Base-by-base conservation (phyloP, 805 yeast species). In the Yarrowia yakushimensis region DNA sequence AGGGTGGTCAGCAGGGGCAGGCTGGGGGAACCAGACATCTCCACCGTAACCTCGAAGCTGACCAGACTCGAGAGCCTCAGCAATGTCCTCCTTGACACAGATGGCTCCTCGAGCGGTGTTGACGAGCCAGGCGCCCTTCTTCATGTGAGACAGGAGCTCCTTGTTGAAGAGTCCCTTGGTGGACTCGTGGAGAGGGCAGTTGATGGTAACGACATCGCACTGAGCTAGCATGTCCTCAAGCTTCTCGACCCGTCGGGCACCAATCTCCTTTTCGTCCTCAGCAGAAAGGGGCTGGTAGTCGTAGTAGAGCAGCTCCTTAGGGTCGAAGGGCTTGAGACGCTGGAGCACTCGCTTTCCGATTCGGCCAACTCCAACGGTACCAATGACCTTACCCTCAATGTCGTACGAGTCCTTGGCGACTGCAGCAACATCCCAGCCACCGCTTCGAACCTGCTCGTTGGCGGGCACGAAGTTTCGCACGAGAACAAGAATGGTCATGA, bases 21-120 rank as follows among this genome's bases (percentile, higher is more conserved):
- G 59, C 59, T 52, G 59, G 33, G 59, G 59, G 59, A 52, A 52
- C 59, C 59, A 84, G 15, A 84, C 88, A 65, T 84, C 88, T 3
- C 83, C 72, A 2, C 86, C 88, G 60, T 78, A 83, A 6, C 81
- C 73, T 11, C 79, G 76, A 18, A 84, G 73, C 68, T 82, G 79
- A 36, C 86, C 85, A 13, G 74, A 68, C 64, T 80, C 77, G 45
- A 84, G 72, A 3, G 79, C 78, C 18, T 72, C 74, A 0, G 77
- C 78, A 45, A 84, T 73, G 10, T 81, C 82, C 31, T 71, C 71
- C 70, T 84, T 86, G 68, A 84, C 82, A 65, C 84, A 76, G 31
- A 84, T 78, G 3, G 86, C 83, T 1, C 88, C 88, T 48, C 88
- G 76, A 17, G 87, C 86, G 27, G 85, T 82, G 72, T 84, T 84